These are phyloP conservation scores for Fusarium liriodendri DNA, from an alignment of 2,329 filamentous ascomycete genomes.

Conservation along the genomic window DNA sequence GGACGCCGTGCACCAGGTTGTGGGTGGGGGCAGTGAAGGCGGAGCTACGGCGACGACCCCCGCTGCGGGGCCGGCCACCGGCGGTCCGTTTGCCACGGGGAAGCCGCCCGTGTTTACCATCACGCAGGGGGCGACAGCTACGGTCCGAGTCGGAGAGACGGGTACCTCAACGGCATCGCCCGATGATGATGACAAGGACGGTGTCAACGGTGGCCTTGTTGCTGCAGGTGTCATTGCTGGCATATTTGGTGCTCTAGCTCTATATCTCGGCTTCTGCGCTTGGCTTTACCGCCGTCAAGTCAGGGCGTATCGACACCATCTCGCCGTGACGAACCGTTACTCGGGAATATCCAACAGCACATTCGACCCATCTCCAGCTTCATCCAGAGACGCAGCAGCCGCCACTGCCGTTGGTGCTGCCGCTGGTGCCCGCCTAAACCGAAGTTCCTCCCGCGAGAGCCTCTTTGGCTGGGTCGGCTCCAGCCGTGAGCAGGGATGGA, in stretches of 20 bases:
- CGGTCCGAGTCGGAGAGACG: slow-evolving; percentile 44
- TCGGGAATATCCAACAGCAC: slow-evolving; percentile 56
- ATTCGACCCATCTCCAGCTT: slow-evolving; percentile 40
- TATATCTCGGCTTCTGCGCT: slow-evolving; percentile 76
- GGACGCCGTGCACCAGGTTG: slow-evolving; percentile 57
- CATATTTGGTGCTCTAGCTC: slow-evolving; percentile 69
- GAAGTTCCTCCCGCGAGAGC: slow-evolving; percentile 36
- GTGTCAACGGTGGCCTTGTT: slow-evolving; percentile 55
- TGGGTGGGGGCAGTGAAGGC: slow-evolving; percentile 64
- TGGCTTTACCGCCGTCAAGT: slow-evolving; percentile 81
- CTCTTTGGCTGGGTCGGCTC: slow-evolving; percentile 50
- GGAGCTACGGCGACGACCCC: slow-evolving; percentile 65
- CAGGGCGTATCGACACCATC: slow-evolving; percentile 75
- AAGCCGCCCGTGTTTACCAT: slow-evolving; percentile 76
- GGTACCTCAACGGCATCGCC: slow-evolving; percentile 43
- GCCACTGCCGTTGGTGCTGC: background rate
- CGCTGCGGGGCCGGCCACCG: slow-evolving; percentile 64
- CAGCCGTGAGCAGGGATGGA: slow-evolving; percentile 33
- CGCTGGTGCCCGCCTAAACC: slow-evolving; percentile 12
- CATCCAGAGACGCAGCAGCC: slow-evolving; percentile 40
- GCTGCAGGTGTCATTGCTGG: slow-evolving; percentile 70
- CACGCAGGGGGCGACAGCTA: slow-evolving; percentile 63
- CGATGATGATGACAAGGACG: background rate
- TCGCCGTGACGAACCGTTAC: slow-evolving; percentile 72
- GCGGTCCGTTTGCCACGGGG: slow-evolving; percentile 77